Evolutionary conservation across 805 yeast species (phyloP).

Genomic region (Wickerhamomyces pijperi): DNA sequence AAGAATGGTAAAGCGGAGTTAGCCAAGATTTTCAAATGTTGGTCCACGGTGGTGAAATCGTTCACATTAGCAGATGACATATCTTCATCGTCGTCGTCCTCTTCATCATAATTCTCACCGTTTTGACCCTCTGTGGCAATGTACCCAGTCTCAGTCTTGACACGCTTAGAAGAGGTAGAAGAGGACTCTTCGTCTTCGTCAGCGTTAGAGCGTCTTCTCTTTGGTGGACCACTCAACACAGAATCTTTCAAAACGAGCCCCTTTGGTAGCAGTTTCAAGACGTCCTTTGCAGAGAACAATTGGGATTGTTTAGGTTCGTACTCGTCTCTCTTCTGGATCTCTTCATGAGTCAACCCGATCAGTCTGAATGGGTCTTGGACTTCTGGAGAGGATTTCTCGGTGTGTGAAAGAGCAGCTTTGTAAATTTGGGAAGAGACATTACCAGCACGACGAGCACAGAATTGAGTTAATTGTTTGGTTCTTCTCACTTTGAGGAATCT

Average conservation of each 20-base stretch:
- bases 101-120: slow-evolving; percentile 15
- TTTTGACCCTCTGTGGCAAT: slow-evolving; percentile 14
- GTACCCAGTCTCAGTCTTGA: slow-evolving; percentile 31
- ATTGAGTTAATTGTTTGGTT: slow-evolving; percentile 46
- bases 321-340: slow-evolving; percentile 18
- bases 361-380: slow-evolving; percentile 27
- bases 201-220: slow-evolving; percentile 21
- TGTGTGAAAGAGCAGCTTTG: slow-evolving; percentile 37
- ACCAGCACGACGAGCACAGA: slow-evolving; percentile 64
- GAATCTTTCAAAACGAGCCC: slow-evolving; percentile 34
- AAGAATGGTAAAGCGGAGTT: slow-evolving; percentile 49
- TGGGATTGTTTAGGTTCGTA: slow-evolving; percentile 21
- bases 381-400: slow-evolving; percentile 47
- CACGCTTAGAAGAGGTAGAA: slow-evolving; percentile 15
- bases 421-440: slow-evolving; percentile 55
- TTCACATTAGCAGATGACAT: slow-evolving; percentile 17
- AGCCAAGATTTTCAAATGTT: slow-evolving; percentile 62
- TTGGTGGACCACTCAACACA: slow-evolving; percentile 28
- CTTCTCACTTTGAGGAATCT: slow-evolving; percentile 62
- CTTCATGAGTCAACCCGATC: slow-evolving; percentile 43
- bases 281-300: slow-evolving; percentile 32
- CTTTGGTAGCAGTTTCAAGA: slow-evolving; percentile 28
- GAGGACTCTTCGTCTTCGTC: slow-evolving; percentile 7
- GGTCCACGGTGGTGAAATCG: slow-evolving; percentile 30
- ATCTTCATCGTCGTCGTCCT: slow-evolving; percentile 21